These are phyloP conservation scores for Naematelia encephala DNA, from an alignment of 768 basidiomycete species.

Conservation along the genomic window DNA sequence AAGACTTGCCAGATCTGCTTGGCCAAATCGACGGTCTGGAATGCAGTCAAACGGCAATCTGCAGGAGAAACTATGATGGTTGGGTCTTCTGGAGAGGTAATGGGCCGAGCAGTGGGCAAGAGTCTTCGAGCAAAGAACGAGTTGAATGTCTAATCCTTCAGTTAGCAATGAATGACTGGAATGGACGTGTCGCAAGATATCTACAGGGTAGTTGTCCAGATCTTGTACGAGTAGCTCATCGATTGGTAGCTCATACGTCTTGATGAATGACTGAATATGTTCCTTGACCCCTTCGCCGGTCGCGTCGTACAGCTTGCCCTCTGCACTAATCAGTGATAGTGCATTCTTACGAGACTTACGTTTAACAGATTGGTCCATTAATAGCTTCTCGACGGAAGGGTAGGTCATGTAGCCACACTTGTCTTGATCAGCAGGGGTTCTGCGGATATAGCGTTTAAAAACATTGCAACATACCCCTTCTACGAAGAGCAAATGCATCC, in stretches of 20 bases:
- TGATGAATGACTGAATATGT: conserved; percentile 51
- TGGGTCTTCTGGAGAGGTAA: conserved; percentile 59
- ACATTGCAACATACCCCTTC: conserved; percentile 28
- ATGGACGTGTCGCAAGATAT: conserved; percentile 3
- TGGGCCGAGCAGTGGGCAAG: conserved; percentile 61
- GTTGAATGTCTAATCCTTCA: conserved; percentile 68
- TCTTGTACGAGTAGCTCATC: conserved; percentile 66
- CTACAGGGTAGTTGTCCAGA: conserved; percentile 57
- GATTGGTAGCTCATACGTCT: conserved; percentile 54
- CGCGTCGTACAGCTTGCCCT: conserved; percentile 48
- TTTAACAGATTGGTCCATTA: conserved; percentile 43
- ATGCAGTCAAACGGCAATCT: conserved; percentile 72
- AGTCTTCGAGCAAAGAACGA: conserved; percentile 71
- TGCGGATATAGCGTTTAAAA: not conserved
- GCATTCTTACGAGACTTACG: conserved; percentile 24
- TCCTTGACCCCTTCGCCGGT: conserved; percentile 41
- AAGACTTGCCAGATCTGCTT: conserved; percentile 63
- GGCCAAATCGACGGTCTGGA: conserved; percentile 59
- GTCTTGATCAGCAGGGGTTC: not conserved
- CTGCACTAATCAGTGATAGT: conserved; percentile 14
- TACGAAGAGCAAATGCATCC: conserved; percentile 69
- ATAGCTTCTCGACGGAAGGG: conserved; percentile 42
- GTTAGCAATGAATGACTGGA: not conserved
- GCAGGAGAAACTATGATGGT: conserved; percentile 63
- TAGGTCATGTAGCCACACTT: conserved; percentile 34